Conservation (phyloP, 2,329 filamentous ascomycete species). For the Cordyceps militaris region DNA sequence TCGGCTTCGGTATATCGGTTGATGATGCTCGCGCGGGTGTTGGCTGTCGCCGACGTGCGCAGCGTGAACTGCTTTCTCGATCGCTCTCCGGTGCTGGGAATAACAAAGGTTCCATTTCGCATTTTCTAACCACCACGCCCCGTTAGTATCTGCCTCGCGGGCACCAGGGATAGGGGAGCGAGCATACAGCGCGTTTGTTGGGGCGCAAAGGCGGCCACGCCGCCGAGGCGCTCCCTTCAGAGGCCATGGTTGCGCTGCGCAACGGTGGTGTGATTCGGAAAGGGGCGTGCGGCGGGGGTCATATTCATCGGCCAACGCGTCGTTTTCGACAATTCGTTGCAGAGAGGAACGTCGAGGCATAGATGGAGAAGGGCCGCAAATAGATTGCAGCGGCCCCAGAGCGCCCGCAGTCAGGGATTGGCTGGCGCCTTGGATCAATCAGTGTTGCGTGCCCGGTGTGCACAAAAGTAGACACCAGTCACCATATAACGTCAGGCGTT, state of each 20-base stretch:
- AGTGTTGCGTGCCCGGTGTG: neutral
- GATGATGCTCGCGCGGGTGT: constrained; percentile 21
- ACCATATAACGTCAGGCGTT: too few species aligned
- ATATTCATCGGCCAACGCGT: neutral
- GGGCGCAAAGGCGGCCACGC: constrained; percentile 12
- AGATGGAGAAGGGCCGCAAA: neutral
- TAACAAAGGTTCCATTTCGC: constrained; percentile 78
- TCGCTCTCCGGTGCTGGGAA: constrained; percentile 79
- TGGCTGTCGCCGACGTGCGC: constrained; percentile 39
- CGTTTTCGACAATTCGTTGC: neutral
- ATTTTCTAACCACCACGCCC: constrained; percentile 50
- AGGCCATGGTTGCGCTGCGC: constrained; percentile 3
- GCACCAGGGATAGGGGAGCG: neutral
- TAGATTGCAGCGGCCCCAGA: neutral
- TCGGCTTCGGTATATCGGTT: constrained; percentile 14
- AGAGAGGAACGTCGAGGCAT: neutral
- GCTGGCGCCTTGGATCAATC: neutral
- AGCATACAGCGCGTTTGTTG: constrained; percentile 9
- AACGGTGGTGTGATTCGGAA: neutral
- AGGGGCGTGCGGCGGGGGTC: neutral
- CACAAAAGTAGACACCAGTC: too few species aligned
- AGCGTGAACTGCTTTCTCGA: constrained; percentile 74
- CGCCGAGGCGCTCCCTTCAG: constrained; percentile 6
- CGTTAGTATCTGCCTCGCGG: neutral
- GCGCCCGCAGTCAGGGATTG: neutral